Conservation (phyloP, 352 stramenopile species). For the Pythium aristosporum region DNA sequence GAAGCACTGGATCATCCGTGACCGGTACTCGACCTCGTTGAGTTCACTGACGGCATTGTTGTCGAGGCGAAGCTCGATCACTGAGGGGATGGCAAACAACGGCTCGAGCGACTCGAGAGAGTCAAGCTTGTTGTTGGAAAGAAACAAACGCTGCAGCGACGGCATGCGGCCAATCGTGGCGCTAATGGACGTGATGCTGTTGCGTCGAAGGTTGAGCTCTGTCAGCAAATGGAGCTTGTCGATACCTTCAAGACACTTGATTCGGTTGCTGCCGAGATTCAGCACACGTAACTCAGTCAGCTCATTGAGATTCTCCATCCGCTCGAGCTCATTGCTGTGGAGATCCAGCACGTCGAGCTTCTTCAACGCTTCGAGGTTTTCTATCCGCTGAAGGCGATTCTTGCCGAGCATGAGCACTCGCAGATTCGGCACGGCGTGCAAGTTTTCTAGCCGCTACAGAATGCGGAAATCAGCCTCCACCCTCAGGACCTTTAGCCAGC, state of each 20-base stretch:
- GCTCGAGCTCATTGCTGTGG: conserved; percentile 90
- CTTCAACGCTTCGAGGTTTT: conserved; percentile 78
- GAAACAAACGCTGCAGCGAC: conserved; percentile 84
- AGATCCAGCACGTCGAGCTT: conserved; percentile 93
- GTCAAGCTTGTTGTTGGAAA: conserved; percentile 90
- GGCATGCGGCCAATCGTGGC: conserved; percentile 58
- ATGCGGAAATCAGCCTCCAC: neutral
- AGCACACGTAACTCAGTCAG: conserved; percentile 86
- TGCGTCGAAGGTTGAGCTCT: conserved; percentile 89
- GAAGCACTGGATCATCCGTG: conserved; percentile 69
- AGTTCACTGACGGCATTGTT: conserved; percentile 67
- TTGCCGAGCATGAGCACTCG: conserved; percentile 93
- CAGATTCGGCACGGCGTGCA: conserved; percentile 80
- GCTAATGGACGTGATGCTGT: conserved; percentile 62
- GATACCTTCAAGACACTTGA: conserved; percentile 77
- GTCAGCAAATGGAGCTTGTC: conserved; percentile 78
- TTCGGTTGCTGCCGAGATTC: conserved; percentile 89
- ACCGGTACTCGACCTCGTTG: conserved; percentile 58
- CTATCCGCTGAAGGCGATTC: conserved; percentile 79
- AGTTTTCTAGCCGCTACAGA: conserved; percentile 65
- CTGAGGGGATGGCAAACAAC: conserved; percentile 63
- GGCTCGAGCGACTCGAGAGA: conserved; percentile 68
- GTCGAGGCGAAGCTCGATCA: conserved; percentile 88
- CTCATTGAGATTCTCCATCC: conserved; percentile 86
- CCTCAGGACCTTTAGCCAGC: neutral